Percentiles rank a stretch among this genome's conserved stretches.
Evolutionary conservation across 2,329 filamentous ascomycete genomes (phyloP).

Genomic region (Nemania serpens): DNA sequence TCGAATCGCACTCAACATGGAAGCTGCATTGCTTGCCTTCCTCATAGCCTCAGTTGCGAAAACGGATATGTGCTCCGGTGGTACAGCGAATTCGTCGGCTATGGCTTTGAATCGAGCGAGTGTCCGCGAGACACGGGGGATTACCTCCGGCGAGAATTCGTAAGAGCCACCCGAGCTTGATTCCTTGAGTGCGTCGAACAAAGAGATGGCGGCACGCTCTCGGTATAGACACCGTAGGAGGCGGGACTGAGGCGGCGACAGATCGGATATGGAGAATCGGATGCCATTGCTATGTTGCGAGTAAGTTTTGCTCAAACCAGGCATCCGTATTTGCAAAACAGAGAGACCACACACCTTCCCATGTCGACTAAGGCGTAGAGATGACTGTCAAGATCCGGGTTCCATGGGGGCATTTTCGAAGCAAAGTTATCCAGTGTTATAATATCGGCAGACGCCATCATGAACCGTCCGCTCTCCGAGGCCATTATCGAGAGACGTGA

Average conservation of each 20-base stretch:
- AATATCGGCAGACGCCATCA: constrained; percentile 46
- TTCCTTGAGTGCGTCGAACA: constrained; percentile 79
- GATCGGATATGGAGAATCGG: constrained; percentile 85
- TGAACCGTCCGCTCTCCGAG: constrained; percentile 7
- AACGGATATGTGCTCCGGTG: constrained; percentile 67
- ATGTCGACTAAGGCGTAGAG: constrained; percentile 64
- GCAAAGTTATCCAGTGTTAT: constrained; percentile 58
- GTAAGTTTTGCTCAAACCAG: constrained; percentile 12
- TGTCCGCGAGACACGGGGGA: constrained; percentile 67
- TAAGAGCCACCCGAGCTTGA: constrained; percentile 42
- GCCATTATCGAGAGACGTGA: neutral
- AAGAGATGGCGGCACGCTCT: constrained; percentile 78
- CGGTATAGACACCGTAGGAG: constrained; percentile 78
- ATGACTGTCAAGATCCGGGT: constrained; percentile 51
- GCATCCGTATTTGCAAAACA: neutral
- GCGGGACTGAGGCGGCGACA: constrained; percentile 72
- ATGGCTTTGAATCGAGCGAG: constrained; percentile 73
- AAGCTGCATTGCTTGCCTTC: constrained; percentile 72
- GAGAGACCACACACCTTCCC: constrained; percentile 54
- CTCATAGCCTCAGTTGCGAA: constrained; percentile 91
- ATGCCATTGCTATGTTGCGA: constrained; percentile 74
- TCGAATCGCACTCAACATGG: constrained; percentile 69
- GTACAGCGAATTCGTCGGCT: constrained; percentile 72
- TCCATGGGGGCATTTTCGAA: constrained; percentile 55
- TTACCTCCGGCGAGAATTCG: constrained; percentile 59